Percentiles rank a stretch among this genome's conserved stretches.
Evolutionary conservation across 371 early-diverging fungal genomes (phyloP).

Genomic region (Rhizopus delemar): DNA sequence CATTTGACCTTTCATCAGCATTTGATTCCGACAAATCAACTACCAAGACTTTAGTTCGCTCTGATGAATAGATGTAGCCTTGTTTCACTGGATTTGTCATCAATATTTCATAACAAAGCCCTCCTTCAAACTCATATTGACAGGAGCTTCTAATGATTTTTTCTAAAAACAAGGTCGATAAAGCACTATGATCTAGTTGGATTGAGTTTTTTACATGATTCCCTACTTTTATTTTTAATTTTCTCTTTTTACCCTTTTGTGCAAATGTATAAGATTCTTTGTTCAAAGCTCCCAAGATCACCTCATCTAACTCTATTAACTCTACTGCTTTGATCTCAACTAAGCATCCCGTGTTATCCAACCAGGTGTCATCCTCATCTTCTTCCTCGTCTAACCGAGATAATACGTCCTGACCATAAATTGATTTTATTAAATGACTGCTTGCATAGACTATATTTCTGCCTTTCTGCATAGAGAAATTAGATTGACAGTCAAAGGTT

Average conservation of each 20-base stretch:
- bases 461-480: constrained; percentile 4
- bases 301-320: constrained; percentile 63
- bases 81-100: constrained; percentile 72
- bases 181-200: constrained; percentile 22
- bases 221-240: not conserved
- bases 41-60: constrained; percentile 33
- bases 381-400: constrained; percentile 37
- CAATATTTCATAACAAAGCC: constrained; percentile 40
- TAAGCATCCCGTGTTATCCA: constrained; percentile 8
- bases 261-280: constrained; percentile 55
- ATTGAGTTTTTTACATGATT: not conserved
- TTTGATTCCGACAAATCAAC: constrained; percentile 40
- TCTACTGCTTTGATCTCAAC: constrained; percentile 44
- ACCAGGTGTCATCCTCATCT: constrained; percentile 25
- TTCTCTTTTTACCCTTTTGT: constrained; percentile 44
- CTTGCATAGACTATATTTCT: constrained; percentile 26
- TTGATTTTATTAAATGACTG: constrained; percentile 24
- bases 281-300: constrained; percentile 66
- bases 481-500: constrained; percentile 5
- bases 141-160: constrained; percentile 51
- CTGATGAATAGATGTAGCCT: constrained; percentile 51
- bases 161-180: constrained; percentile 23
- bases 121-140: constrained; percentile 29
- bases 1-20: constrained; percentile 15
- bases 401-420: constrained; percentile 42